Percentiles rank a stretch among this genome's conserved stretches.
These are phyloP conservation scores for Rugonectria rugulosa DNA, from an alignment of 2,329 filamentous ascomycete genomes.

Conservation along the genomic window DNA sequence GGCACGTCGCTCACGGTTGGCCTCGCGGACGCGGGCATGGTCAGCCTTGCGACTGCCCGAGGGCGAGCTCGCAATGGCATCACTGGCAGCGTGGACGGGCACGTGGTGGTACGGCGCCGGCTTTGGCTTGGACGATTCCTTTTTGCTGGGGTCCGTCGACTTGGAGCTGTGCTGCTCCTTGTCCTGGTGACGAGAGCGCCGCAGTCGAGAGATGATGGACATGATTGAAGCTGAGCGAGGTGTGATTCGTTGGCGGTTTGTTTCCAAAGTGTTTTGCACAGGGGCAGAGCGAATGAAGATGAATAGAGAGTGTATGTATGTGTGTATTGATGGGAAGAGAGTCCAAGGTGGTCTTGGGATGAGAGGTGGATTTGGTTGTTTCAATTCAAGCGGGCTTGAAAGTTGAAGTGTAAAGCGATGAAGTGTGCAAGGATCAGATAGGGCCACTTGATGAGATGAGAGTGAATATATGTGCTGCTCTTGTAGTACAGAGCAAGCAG, in stretches of 20 bases:
- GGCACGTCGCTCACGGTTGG: slow-evolving; percentile 58
- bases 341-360: too few relatives aligned
- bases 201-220: slow-evolving; percentile 65
- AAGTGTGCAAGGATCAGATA: not conserved
- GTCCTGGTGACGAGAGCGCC: slow-evolving; percentile 60
- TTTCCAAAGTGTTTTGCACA: not conserved
- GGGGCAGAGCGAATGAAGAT: not conserved
- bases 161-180: slow-evolving; percentile 50
- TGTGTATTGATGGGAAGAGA: slow-evolving; percentile 1
- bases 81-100: slow-evolving; percentile 67
- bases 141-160: slow-evolving; percentile 43
- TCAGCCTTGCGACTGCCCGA: slow-evolving; percentile 58
- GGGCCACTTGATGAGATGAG: not conserved
- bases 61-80: slow-evolving; percentile 64
- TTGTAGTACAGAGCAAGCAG: not conserved
- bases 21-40: slow-evolving; percentile 55
- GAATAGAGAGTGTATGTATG: not conserved
- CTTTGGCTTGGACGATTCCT: slow-evolving; percentile 54
- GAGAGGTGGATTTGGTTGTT: too few relatives aligned
- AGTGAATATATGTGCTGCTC: not conserved
- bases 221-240: slow-evolving; percentile 44
- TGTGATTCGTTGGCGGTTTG: slow-evolving; percentile 14
- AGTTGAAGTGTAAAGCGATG: not conserved
- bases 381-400: too few relatives aligned
- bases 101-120: slow-evolving; percentile 62